These are phyloP conservation scores for Letharia columbiana DNA, from an alignment of 495 filamentous ascomycete species.

Conservation along the genomic window DNA sequence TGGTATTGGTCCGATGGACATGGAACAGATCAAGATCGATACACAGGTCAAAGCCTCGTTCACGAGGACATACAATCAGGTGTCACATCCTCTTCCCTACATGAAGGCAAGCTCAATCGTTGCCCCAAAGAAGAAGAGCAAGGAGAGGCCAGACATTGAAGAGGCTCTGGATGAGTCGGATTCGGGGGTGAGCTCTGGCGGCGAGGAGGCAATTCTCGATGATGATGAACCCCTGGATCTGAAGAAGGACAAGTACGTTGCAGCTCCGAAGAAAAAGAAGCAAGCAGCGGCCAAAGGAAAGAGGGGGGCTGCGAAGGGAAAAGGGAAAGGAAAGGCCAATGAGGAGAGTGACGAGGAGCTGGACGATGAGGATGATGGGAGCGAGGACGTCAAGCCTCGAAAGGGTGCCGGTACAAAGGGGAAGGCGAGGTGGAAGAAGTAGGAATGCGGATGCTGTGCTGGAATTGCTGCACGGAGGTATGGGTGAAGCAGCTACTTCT, in stretches of 20 bases:
- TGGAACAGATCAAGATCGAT: conserved; percentile 66
- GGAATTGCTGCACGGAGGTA: background rate
- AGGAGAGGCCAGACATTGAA: conserved; percentile 86
- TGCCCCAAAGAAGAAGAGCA: conserved; percentile 58
- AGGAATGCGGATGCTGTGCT: conserved; percentile 2
- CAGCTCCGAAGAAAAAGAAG: conserved; percentile 62
- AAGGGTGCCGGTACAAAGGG: conserved; percentile 41
- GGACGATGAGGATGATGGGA: conserved; percentile 35
- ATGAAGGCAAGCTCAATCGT: conserved; percentile 80
- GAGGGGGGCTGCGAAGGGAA: conserved; percentile 42
- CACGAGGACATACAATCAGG: conserved; percentile 79
- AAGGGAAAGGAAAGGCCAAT: conserved; percentile 47
- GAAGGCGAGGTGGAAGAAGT: conserved; percentile 37
- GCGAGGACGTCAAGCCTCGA: conserved; percentile 47
- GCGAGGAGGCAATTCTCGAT: conserved; percentile 47
- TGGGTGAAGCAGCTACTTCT: background rate
- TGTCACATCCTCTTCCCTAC: conserved; percentile 85
- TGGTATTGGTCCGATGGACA: conserved; percentile 73
- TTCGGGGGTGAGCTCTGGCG: conserved; percentile 53
- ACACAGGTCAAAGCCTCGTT: conserved; percentile 80
- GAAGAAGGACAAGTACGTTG: conserved; percentile 94
- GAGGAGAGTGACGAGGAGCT: conserved; percentile 40
- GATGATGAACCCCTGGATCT: conserved; percentile 68
- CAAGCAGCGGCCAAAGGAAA: conserved; percentile 29
- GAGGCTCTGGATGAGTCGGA: conserved; percentile 93